These are phyloP conservation scores for Nitzschia palea DNA, from an alignment of 108 stramenopile species.

Conservation along the genomic window DNA sequence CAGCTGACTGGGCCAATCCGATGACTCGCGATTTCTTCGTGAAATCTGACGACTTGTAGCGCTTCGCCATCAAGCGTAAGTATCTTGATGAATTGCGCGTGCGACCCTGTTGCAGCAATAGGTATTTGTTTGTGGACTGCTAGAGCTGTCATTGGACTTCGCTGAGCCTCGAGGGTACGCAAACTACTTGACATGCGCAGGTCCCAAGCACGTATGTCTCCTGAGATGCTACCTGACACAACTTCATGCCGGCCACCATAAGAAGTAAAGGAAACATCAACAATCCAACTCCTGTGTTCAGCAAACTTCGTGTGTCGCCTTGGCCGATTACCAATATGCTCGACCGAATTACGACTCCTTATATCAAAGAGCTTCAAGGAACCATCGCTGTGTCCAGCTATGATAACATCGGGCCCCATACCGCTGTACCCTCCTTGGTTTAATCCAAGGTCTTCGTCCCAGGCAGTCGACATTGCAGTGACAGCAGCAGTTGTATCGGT, in stretches of 20 bases:
- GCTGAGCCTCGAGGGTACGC: constrained; percentile 78
- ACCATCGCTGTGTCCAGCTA: constrained; percentile 93
- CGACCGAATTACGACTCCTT: constrained; percentile 40
- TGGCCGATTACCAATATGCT: constrained; percentile 11
- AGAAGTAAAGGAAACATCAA: constrained; percentile 68
- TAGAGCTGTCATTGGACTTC: constrained; percentile 92
- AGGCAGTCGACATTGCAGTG: constrained; percentile 85
- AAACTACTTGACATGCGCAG: constrained; percentile 66
- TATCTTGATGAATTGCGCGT: constrained; percentile 94
- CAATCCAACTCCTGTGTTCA: constrained; percentile 88
- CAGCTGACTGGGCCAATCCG: constrained; percentile 92
- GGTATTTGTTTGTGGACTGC: constrained; percentile 90
- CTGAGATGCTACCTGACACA: constrained; percentile 82
- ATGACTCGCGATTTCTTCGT: constrained; percentile 87
- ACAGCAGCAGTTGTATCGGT: constrained; percentile 63
- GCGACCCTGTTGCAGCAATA: constrained; percentile 88
- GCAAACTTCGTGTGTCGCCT: constrained; percentile 36
- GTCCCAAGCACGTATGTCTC: constrained; percentile 93
- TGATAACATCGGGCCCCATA: constrained; percentile 68
- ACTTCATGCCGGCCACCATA: constrained; percentile 71
- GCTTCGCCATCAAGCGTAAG: constrained; percentile 84
- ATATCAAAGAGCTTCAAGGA: constrained; percentile 83
- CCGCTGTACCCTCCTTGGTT: constrained; percentile 46
- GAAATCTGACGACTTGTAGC: constrained; percentile 88
- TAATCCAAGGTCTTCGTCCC: constrained; percentile 43